Percentiles rank a stretch among this genome's conserved stretches.
Conservation (phyloP, 345 rosid species). For the Pugionium cornutum region DNA sequence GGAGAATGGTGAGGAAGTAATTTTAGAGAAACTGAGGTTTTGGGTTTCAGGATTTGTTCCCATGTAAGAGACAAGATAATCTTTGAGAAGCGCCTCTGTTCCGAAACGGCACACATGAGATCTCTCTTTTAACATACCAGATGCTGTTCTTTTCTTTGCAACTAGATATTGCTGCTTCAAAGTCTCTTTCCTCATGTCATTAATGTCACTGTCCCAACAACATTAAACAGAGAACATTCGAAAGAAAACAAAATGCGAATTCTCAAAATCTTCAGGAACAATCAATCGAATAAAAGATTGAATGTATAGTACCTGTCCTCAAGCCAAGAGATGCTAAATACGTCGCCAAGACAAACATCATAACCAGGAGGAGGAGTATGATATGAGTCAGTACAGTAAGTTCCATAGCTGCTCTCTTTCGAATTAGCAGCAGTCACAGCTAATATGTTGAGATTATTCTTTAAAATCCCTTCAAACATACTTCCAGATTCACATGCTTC, state of each 20-base stretch:
- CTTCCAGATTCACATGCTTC: conserved; percentile 76
- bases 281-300: not conserved
- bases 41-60: conserved; percentile 29
- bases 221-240: not conserved
- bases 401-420: conserved; percentile 52
- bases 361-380: conserved; percentile 38
- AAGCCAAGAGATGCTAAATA: conserved; percentile 73
- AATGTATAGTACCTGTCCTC: conserved; percentile 60
- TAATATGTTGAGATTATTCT: conserved; percentile 43
- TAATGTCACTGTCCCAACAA: conserved; percentile 49
- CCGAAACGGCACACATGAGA: conserved; percentile 73
- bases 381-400: conserved; percentile 43
- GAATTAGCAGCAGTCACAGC: conserved; percentile 68
- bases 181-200: conserved; percentile 56
- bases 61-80: conserved; percentile 21
- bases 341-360: conserved; percentile 59
- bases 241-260: not conserved
- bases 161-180: conserved; percentile 50
- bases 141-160: conserved; percentile 52
- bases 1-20: conserved; percentile 12
- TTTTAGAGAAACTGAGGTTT: conserved; percentile 4
- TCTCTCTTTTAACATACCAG: conserved; percentile 8
- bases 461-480: conserved; percentile 60
- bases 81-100: conserved; percentile 31
- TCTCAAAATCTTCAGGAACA: conserved; percentile 12